Conservation (phyloP, 1,284 basidiomycete genomes). For the Pseudozyma sp. region DNA sequence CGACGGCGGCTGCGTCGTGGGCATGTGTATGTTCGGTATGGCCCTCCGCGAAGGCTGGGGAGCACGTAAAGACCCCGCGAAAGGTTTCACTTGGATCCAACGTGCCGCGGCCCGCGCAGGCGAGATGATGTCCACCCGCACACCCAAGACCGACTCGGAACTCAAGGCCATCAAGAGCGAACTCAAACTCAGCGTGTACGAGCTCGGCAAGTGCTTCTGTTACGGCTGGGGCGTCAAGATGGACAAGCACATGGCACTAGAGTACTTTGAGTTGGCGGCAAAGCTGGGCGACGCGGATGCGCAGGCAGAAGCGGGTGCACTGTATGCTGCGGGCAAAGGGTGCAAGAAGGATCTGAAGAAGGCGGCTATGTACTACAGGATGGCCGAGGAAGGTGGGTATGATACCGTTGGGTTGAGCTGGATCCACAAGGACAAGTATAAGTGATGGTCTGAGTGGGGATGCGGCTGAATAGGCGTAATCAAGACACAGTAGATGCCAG, state of each 20-base stretch:
- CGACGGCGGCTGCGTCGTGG: slow-evolving; percentile 83
- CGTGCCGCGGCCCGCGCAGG: slow-evolving; percentile 84
- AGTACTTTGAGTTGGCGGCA: slow-evolving; percentile 84
- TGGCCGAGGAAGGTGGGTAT: slow-evolving; percentile 72
- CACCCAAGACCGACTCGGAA: slow-evolving; percentile 68
- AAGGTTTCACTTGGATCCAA: slow-evolving; percentile 84
- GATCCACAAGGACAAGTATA: slow-evolving; percentile 65
- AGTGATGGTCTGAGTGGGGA: slow-evolving; percentile 8
- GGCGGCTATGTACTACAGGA: slow-evolving; percentile 88
- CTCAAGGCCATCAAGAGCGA: slow-evolving; percentile 74
- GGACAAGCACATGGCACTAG: slow-evolving; percentile 76
- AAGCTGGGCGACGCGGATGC: slow-evolving; percentile 86
- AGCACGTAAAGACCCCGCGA: slow-evolving; percentile 74
- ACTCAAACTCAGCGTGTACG: slow-evolving; percentile 87
- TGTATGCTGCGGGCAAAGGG: slow-evolving; percentile 81
- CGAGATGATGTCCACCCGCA: slow-evolving; percentile 76
- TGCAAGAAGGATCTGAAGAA: slow-evolving; percentile 88
- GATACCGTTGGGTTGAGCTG: slow-evolving; percentile 63
- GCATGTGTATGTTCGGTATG: slow-evolving; percentile 92
- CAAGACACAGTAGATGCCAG: no score
- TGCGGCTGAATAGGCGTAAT: no score
- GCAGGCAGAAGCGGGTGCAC: slow-evolving; percentile 81
- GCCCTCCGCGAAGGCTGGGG: slow-evolving; percentile 91
- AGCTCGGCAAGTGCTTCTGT: slow-evolving; percentile 90
- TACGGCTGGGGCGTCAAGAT: slow-evolving; percentile 88